These are phyloP conservation scores for Pseudogymnoascus sp. DNA, from an alignment of 2,329 filamentous ascomycete genomes.

Conservation along the genomic window DNA sequence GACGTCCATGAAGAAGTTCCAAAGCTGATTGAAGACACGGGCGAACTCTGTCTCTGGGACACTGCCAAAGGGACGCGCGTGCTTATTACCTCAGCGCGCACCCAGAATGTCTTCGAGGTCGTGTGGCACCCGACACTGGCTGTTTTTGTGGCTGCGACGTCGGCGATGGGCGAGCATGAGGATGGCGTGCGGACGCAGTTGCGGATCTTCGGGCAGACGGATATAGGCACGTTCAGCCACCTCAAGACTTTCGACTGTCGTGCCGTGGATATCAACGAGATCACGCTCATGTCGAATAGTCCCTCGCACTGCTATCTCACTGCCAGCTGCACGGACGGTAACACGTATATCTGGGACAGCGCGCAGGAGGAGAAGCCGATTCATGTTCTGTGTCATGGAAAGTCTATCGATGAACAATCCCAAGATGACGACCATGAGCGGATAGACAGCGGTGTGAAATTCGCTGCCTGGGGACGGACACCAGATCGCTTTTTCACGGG, in stretches of 20 bases:
- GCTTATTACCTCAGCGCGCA: constrained; percentile 43
- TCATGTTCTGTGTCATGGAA: constrained; percentile 48
- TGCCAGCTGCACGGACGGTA: constrained; percentile 55
- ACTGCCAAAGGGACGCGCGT: constrained; percentile 34
- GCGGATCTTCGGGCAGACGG: constrained; percentile 42
- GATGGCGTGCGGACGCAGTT: constrained; percentile 47
- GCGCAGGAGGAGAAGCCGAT: constrained; percentile 47
- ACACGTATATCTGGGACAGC: constrained; percentile 58
- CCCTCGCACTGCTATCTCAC: constrained; percentile 45
- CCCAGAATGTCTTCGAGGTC: constrained; percentile 58
- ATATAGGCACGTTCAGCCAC: constrained; percentile 35
- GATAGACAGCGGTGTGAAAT: constrained; percentile 57
- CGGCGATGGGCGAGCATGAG: constrained; percentile 41
- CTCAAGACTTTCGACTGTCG: constrained; percentile 51
- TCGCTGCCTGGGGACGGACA: constrained; percentile 53
- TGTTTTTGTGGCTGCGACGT: constrained; percentile 51
- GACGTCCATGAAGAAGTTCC: constrained; percentile 51
- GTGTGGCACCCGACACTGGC: constrained; percentile 51
- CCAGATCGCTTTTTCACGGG: constrained; percentile 55
- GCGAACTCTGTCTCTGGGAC: constrained; percentile 56
- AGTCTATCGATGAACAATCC: constrained; percentile 26
- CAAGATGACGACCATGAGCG: constrained; percentile 36
- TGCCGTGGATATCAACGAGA: constrained; percentile 55
- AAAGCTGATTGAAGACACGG: constrained; percentile 48
- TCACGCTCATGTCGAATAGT: constrained; percentile 52